Evolutionary conservation across 768 basidiomycete species (phyloP), one percentile per base, ranked within the genome.

Genomic region (Boletus patriciae): DNA sequence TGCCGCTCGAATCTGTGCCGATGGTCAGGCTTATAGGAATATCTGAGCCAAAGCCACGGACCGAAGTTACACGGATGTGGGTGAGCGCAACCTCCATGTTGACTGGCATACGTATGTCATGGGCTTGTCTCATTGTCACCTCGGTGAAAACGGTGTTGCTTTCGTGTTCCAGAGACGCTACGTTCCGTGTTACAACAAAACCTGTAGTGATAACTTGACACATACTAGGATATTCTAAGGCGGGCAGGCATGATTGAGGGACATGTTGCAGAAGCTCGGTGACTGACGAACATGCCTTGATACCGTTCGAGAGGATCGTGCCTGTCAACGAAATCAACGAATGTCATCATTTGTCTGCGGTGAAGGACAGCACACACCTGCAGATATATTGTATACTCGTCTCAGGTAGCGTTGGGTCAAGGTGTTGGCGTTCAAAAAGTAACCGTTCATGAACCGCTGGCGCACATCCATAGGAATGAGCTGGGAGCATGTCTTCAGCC

Each of bases 61-160:
- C 91, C 44, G 87, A 87, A 31, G 86, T 88, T 46, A 94, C 83
- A 21, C 90, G 83, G 23, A 94, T 77, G 67, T 92, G 88, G n/a
- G 80, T 84, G 43, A 76, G 66, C 9, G 83, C 84, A 43, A 94
- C 81, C 46, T 83, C 79, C 59, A 94, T 74, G 29, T 79, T 76
- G 25, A 94, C 88, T 15, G 91, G 90, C 52, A 87, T 78, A 29
- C 88, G 84, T 70, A 86, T 80, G 40, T 86, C 83, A 38, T 84
- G 80, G 16, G 77, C 75, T 37, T 83, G 78, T 52, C 85, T 82
- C 83, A 89, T 87, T 3, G 79, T 86, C 9, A 89, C 84, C 48
- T 87, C 83, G 0, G 72, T 68, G 66, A 87, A 91, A 15, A 64
- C 70, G 33, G 81, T 79, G 4, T 74, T 71, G 31, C 57, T 64